A percentile compares a stretch with the other conserved stretches of the same genome.
Evolutionary conservation across 306 rosid genomes (phyloP).

Genomic region (Citrullus colocynthis): DNA sequence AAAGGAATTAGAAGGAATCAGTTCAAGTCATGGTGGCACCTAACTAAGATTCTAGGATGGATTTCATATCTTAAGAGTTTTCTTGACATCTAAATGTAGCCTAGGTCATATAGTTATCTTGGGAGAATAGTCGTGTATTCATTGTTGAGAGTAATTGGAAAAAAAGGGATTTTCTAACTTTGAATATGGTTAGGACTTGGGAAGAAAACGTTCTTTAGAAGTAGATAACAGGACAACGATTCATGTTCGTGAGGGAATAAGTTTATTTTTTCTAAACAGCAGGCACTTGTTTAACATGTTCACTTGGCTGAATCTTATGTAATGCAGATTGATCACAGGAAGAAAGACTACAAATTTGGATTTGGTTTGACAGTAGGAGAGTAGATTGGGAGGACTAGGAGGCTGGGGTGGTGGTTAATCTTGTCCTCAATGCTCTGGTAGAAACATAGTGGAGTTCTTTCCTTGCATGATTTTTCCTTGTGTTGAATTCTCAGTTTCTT

Average conservation of each 20-base stretch:
- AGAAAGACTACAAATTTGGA: constrained; percentile 96
- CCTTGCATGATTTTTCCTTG: constrained; percentile 3
- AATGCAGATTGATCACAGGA: constrained; percentile 80
- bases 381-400: constrained; percentile 23
- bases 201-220: background rate
- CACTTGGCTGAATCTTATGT: background rate
- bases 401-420: background rate
- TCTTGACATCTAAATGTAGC: too few relatives aligned
- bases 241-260: background rate
- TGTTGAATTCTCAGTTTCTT: constrained; percentile 5
- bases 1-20: too few relatives aligned
- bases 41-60: too few relatives aligned
- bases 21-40: too few relatives aligned
- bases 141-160: too few relatives aligned
- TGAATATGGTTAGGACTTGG: background rate
- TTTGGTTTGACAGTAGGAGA: constrained; percentile 97
- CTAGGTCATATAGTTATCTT: too few relatives aligned
- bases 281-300: background rate
- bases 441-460: constrained; percentile 2
- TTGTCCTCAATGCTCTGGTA: background rate
- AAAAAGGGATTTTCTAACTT: background rate
- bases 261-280: background rate
- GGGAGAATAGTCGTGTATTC: too few relatives aligned
- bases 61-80: too few relatives aligned
- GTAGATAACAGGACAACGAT: background rate